Base-by-base conservation (phyloP, 139 green algal genomes). In the Spirogloea muscicola region DNA sequence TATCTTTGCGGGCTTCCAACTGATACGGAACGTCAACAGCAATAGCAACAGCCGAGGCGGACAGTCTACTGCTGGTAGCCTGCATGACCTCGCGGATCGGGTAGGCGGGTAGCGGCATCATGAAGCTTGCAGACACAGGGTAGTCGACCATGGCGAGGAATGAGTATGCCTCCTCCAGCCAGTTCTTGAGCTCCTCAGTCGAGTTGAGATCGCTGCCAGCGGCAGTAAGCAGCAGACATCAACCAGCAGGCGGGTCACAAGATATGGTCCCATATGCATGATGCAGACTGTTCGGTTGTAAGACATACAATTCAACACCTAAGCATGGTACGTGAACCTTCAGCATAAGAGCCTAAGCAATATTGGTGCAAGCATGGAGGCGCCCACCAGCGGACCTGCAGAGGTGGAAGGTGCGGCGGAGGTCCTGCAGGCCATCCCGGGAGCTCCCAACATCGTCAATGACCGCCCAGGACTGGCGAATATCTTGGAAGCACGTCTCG, bases 101-200 rank as follows among this genome's bases (percentile, higher is more conserved):
- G 9, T 73, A 29, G 0, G 67, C 68, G 4, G 66, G 74, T 0
- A 82, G 48, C 13, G 46, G 66, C 48, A 71, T 71, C 31, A 82
- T 29, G 27, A 82, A 82, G 1, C 43, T 25, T 13, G 74, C 36
- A 0, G 74, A 67, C 34, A 74, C 31, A 0, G 74, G 44, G 68
- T 82, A 82, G 39, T 82, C 52, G 9, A 82, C 74, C 74, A 82
- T 82, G 1, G 74, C 74, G 33, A 79, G 37, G 52, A 73, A 68
- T 25, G 41, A 63, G 43, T 65, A 74, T 71, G 3, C n/a, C 27
- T n/a, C 48, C 2, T 5, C 9, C 10, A 43, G 59, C 29, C 13
- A 9, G 10, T 64, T 40, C 55, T 42, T 10, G 29, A 13, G 43
- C 43, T 13, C 13, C 10, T 51, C 10, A 25, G 43, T 51, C 10